Evolutionary conservation across 1,284 basidiomycete species (phyloP), one percentile per base, ranked within the genome.

Genomic region (Malassezia sp.): DNA sequence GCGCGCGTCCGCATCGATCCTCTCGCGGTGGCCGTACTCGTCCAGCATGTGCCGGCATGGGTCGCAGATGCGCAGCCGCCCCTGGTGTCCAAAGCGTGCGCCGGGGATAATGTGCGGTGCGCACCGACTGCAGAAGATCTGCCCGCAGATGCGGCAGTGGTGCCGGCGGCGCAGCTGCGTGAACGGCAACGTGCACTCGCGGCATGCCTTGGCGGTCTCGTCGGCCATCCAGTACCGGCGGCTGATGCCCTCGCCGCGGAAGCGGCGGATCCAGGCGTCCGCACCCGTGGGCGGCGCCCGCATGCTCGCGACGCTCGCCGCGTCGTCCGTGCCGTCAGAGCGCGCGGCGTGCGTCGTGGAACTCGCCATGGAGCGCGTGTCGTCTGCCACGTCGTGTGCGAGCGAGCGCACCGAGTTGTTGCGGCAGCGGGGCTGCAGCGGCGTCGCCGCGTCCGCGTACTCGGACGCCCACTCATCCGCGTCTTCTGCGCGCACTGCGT

Each of bases 21-120:
- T 44, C 24, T 59, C 56, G 37, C 53, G 57, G 8, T 15, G 56
- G 38, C 72, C 72, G 60, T 74, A 74, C 58, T 84, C 84, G 44
- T 83, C 81, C 46, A 93, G 79, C 71, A 90, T 89, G 60, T 85
- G 83, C 21, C 93, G 75, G 70, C 93, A 97, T 17, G 93, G 76
- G 63, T 95, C 93, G 73, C 90, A 96, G 10, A 90, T 84, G 48
- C 91, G 80, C 45, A 96, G 78, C 78, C 84, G 84, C 23, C 87
- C 88, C 45, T 90, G 81, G 52, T 88, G 84, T 5, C 88, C 88
- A 65, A 93, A 96, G 1, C 88, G 80, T n/a, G 81, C 78, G 6
- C 87, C 90, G 53, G 89, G 87, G 71, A 97, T 88, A 61, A 96
- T 85, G 63, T 95, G 91, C n/a, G 88, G 89, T 2, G 91, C 90